Evolutionary conservation across 2,329 filamentous ascomycete genomes (phyloP).

Genomic region (Lachnellula hyalina): DNA sequence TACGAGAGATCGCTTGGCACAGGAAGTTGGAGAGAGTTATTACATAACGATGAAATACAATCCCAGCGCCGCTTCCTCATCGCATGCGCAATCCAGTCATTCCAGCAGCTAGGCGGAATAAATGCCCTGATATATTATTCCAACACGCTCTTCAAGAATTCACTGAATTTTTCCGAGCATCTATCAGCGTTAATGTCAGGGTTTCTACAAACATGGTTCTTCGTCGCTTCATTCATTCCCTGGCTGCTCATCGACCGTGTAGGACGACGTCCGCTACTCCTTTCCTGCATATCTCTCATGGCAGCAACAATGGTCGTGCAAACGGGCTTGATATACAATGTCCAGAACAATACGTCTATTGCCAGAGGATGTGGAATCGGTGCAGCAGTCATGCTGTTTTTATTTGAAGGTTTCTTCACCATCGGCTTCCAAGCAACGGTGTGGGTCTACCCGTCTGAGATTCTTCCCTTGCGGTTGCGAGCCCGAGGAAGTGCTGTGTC

Average conservation of each 20-base stretch:
- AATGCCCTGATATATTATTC: slow-evolving; percentile 40
- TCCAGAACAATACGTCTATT: slow-evolving; percentile 32
- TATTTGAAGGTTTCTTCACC: slow-evolving; percentile 57
- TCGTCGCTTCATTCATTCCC: slow-evolving; percentile 36
- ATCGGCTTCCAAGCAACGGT: slow-evolving; percentile 55
- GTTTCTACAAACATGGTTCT: slow-evolving; percentile 45
- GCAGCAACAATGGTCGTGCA: slow-evolving; percentile 38
- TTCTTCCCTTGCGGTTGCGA: slow-evolving; percentile 49
- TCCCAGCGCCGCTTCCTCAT: slow-evolving; percentile 46
- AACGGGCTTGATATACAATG: slow-evolving; percentile 37
- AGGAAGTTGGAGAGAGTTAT: slow-evolving; percentile 24
- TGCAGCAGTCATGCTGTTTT: slow-evolving; percentile 48
- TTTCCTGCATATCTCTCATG: slow-evolving; percentile 42
- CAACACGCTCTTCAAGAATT: slow-evolving; percentile 41
- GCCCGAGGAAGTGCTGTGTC: background rate
- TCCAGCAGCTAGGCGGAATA: slow-evolving; percentile 45
- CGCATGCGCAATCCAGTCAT: slow-evolving; percentile 42
- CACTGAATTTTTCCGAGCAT: slow-evolving; percentile 37
- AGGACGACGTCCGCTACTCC: slow-evolving; percentile 63
- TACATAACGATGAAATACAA: slow-evolving; percentile 31
- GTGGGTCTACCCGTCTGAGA: slow-evolving; percentile 56
- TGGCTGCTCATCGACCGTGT: slow-evolving; percentile 46
- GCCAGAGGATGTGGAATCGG: slow-evolving; percentile 34
- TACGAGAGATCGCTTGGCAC: slow-evolving; percentile 33
- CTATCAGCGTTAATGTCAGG: slow-evolving; percentile 48